A percentile compares a stretch with the other conserved stretches of the same genome.
Conservation (phyloP, 2,329 filamentous ascomycete species). For the Amauroascus verrucosus region DNA sequence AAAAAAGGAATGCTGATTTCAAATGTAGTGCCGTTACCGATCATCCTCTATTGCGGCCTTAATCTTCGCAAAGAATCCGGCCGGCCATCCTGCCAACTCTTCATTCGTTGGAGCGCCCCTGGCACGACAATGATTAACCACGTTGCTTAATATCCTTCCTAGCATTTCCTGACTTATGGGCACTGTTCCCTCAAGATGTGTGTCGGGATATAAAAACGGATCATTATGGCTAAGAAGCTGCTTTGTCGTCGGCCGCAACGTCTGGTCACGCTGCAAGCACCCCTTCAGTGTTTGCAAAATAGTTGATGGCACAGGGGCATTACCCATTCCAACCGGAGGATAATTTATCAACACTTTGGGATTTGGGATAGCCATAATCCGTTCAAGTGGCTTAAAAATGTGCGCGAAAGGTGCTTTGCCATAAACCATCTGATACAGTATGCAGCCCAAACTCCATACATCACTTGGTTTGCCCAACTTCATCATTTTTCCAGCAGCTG, state of each 20-base stretch:
- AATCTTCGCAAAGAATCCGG: slow-evolving; percentile 40
- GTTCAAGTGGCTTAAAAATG: slow-evolving; percentile 74
- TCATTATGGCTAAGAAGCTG: slow-evolving; percentile 48
- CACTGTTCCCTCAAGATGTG: slow-evolving; percentile 36
- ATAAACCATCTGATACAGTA: slow-evolving; percentile 96
- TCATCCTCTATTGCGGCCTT: slow-evolving; percentile 37
- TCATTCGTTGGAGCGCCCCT: slow-evolving; percentile 47
- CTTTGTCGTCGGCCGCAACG: slow-evolving; percentile 46
- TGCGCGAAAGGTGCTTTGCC: slow-evolving; percentile 93
- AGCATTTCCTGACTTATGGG: slow-evolving; percentile 50
- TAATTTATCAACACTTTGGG: slow-evolving; percentile 41
- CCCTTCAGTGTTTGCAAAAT: slow-evolving; percentile 47
- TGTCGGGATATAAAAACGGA: slow-evolving; percentile 49
- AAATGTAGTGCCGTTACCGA: slow-evolving; percentile 21
- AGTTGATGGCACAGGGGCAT: slow-evolving; percentile 44
- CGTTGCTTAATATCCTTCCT: slow-evolving; percentile 48
- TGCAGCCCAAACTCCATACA: slow-evolving; percentile 92
- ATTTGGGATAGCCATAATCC: slow-evolving; percentile 52
- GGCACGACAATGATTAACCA: slow-evolving; percentile 50
- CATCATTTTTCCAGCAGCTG: slow-evolving; percentile 60
- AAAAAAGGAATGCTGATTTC: not conserved
- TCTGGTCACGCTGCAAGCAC: slow-evolving; percentile 51
- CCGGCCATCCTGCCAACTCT: slow-evolving; percentile 43
- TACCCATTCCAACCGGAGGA: slow-evolving; percentile 37
- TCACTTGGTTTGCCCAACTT: slow-evolving; percentile 93